Evolutionary conservation across 2,329 filamentous ascomycete genomes (phyloP), one percentile per base, ranked within the genome.

Genomic region (Ophiosphaerella korrae): DNA sequence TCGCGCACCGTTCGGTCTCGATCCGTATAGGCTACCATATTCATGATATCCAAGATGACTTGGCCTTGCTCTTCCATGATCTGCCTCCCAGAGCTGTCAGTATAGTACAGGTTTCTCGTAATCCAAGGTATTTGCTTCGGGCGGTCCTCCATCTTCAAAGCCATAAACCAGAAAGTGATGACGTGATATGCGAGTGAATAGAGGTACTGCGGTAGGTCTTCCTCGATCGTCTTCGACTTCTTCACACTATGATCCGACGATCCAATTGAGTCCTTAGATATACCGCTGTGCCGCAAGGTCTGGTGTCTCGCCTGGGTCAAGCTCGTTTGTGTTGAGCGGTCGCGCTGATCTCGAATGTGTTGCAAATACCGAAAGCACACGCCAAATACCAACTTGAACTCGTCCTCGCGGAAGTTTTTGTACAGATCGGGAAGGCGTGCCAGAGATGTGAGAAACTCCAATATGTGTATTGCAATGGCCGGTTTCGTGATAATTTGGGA

Each of bases 101-200:
- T 88, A 62, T 93, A 92, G 8, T 84, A 79, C 11, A 99, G 81
- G 57, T 91, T 91, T 66, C 88, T 91, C 9, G 89, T 88, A 57
- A 99, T 96, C 90, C 91, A 96, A 24, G 86, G 86, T 44, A 97
- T 92, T 59, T 96, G 88, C 54, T 85, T 90, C 31, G 88, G 84
- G 43, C 94, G 87, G 68, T 97, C 92, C 33, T 88, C 84, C 44
- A 96, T 82, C 66, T 91, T 93, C 62, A 99, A 74, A 1, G 92
- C 89, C 61, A 99, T 81, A 70, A 97, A 99, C 94, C 94, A 99
- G 70, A 96, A 97, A 1, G 92, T 88, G 59, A 99, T 92, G 62
- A 96, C 91, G 70, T 97, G 92, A 70, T 96, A 96, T 7, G 93
- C 93, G 45, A 97, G 79, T 1, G 92, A 89, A 72, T 95, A 94